A percentile compares a stretch with the other conserved stretches of the same genome.
phyloP scores from a whole-genome alignment of 129 eudicot species.

The Silybum marianum region DNA sequence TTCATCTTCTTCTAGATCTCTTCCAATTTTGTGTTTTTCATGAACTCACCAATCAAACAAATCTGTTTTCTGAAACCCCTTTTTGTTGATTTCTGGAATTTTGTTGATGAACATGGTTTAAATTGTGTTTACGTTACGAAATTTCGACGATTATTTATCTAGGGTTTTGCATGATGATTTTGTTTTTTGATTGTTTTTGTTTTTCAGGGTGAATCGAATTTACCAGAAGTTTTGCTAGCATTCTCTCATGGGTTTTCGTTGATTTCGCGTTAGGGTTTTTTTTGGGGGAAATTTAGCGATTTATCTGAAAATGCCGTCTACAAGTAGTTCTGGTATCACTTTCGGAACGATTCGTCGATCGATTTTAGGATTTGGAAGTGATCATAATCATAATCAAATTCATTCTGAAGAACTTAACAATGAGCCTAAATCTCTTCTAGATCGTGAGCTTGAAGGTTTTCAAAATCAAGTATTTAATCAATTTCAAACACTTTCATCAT shows the following conservation, averaged over 20 bases:
- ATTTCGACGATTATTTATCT: slow-evolving; percentile 9
- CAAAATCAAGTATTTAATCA: slow-evolving; percentile 46
- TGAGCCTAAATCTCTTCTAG: slow-evolving; percentile 32
- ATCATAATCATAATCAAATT: slow-evolving; percentile 43
- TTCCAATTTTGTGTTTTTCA: not conserved
- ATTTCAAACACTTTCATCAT: slow-evolving; percentile 51
- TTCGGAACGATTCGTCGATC: slow-evolving; percentile 68
- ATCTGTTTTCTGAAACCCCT: not conserved
- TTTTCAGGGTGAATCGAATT: slow-evolving; percentile 29
- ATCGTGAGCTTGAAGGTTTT: slow-evolving; percentile 47
- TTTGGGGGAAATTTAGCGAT: slow-evolving; percentile 8
- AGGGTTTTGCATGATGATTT: slow-evolving; percentile 30
- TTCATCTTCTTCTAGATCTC: not conserved
- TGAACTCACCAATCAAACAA: not conserved
- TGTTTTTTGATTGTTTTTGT: slow-evolving; percentile 12
- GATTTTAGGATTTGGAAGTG: slow-evolving; percentile 48
- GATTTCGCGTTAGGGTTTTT: not conserved
- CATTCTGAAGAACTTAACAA: slow-evolving; percentile 49
- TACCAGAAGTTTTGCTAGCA: not conserved
- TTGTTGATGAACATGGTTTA: not conserved
- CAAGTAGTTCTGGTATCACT: slow-evolving; percentile 46
- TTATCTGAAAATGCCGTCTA: slow-evolving; percentile 48
- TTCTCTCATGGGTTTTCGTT: not conserved
- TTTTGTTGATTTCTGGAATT: not conserved
- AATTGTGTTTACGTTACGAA: not conserved